phyloP scores from a whole-genome alignment of 108 stramenopile genomes.

The Cyclotella kingstonii region DNA sequence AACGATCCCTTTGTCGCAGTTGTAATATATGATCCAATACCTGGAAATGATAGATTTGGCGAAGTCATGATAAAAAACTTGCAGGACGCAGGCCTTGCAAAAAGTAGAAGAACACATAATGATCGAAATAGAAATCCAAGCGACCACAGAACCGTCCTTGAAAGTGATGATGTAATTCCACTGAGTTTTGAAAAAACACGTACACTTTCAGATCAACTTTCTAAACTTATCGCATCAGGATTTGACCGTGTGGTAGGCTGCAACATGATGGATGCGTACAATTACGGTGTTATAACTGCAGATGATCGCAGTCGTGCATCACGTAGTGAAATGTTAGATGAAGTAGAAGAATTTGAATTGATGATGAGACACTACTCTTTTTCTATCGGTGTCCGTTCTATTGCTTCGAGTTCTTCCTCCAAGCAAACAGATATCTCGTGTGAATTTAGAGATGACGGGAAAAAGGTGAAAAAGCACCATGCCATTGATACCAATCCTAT shows the following conservation, averaged over 20 bases:
- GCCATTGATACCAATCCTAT: neutral
- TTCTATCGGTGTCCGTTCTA: conserved; percentile 36
- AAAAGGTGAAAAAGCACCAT: neutral
- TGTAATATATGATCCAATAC: conserved; percentile 72
- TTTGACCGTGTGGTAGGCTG: conserved; percentile 64
- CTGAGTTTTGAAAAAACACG: conserved; percentile 57
- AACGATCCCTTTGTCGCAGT: conserved; percentile 36
- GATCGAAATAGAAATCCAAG: neutral
- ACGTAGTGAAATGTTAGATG: conserved; percentile 81
- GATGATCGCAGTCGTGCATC: conserved; percentile 62
- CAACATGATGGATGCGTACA: conserved; percentile 81
- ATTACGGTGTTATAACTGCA: conserved; percentile 49
- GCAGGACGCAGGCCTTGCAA: conserved; percentile 46
- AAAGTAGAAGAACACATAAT: neutral
- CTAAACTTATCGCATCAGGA: conserved; percentile 41
- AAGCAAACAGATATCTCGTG: no score
- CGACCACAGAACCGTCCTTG: neutral
- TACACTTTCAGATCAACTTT: conserved; percentile 59
- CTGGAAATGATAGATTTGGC: conserved; percentile 66
- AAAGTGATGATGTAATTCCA: conserved; percentile 7
- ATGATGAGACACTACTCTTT: conserved; percentile 85
- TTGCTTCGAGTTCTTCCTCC: no score
- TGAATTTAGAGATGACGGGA: neutral
- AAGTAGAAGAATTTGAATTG: conserved; percentile 80
- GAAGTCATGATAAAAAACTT: conserved; percentile 75